Percentiles rank a stretch among this genome's conserved stretches.
Conservation (phyloP, 306 rosid species). For the Quercus aquifolioides region DNA sequence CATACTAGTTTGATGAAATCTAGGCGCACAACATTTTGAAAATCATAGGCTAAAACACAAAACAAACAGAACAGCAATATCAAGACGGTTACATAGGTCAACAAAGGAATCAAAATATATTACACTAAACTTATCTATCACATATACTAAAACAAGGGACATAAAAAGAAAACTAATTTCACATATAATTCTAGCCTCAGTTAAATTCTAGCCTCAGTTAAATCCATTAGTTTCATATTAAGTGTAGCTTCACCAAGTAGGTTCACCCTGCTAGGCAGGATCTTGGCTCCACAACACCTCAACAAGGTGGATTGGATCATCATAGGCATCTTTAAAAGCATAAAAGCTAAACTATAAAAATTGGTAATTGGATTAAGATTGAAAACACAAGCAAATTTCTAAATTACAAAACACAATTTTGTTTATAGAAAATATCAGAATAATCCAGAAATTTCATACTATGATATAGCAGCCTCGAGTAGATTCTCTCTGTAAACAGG, state of each 20-base stretch:
- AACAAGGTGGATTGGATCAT: slow-evolving; percentile 43
- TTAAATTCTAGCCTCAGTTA: slow-evolving; percentile 24
- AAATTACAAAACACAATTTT: too few species aligned
- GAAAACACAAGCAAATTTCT: neutral
- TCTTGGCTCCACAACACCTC: slow-evolving; percentile 60
- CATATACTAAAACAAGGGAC: too few species aligned
- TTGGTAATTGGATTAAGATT: neutral
- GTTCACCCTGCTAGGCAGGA: slow-evolving; percentile 76
- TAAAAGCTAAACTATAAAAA: neutral
- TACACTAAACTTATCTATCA: too few species aligned
- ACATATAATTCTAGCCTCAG: slow-evolving; percentile 25
- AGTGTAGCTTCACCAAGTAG: slow-evolving; percentile 66
- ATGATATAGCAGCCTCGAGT: slow-evolving; percentile 2
- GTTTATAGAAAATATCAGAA: neutral
- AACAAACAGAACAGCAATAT: too few species aligned
- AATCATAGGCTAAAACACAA: too few species aligned
- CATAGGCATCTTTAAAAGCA: slow-evolving; percentile 7
- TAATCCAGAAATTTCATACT: neutral
- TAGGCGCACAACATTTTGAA: too few species aligned
- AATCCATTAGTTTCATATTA: slow-evolving; percentile 45
- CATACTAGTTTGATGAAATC: too few species aligned
- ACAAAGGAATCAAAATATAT: too few species aligned
- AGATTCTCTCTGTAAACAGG: slow-evolving; percentile 22
- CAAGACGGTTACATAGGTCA: too few species aligned
- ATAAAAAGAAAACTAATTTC: too few species aligned